Conservation (phyloP, 805 yeast genomes). For the Starmerella stellata region DNA sequence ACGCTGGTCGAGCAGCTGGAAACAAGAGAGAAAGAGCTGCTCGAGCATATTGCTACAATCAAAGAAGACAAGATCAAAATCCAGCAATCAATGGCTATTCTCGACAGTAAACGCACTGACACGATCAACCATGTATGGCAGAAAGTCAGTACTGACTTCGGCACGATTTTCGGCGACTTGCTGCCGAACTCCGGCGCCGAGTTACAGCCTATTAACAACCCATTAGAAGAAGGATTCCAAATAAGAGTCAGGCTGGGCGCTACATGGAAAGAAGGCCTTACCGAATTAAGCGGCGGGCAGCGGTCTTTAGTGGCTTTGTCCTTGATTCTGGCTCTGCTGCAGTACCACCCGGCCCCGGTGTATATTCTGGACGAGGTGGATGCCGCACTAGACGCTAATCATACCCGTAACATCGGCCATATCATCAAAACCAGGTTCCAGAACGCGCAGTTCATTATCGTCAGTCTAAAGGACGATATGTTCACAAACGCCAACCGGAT, state of each 20-base stretch:
- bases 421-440: slow-evolving; percentile 85
- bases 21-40: slow-evolving; percentile 11
- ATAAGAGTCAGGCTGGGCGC: slow-evolving; percentile 77
- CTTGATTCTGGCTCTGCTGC: slow-evolving; percentile 74
- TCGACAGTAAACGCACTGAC: slow-evolving; percentile 69
- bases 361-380: slow-evolving; percentile 94
- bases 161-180: slow-evolving; percentile 70
- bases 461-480: slow-evolving; percentile 94
- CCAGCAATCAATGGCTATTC: slow-evolving; percentile 64
- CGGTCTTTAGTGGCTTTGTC: slow-evolving; percentile 85
- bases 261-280: slow-evolving; percentile 90
- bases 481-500: slow-evolving; percentile 91
- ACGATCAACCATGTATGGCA: slow-evolving; percentile 71
- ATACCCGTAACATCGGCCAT: slow-evolving; percentile 94
- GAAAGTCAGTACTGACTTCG: slow-evolving; percentile 77
- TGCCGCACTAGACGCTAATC: slow-evolving; percentile 92
- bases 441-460: slow-evolving; percentile 92
- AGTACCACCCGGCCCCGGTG: slow-evolving; percentile 97
- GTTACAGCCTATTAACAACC: slow-evolving; percentile 53
- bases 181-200: slow-evolving; percentile 83
- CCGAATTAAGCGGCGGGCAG: slow-evolving; percentile 94
- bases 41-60: slow-evolving; percentile 8
- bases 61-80: slow-evolving; percentile 72
- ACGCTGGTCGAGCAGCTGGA: slow-evolving; percentile 13
- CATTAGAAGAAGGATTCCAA: slow-evolving; percentile 71